Base-by-base conservation (phyloP, 2,329 filamentous ascomycete species). In the Colletotrichum coccodes region DNA sequence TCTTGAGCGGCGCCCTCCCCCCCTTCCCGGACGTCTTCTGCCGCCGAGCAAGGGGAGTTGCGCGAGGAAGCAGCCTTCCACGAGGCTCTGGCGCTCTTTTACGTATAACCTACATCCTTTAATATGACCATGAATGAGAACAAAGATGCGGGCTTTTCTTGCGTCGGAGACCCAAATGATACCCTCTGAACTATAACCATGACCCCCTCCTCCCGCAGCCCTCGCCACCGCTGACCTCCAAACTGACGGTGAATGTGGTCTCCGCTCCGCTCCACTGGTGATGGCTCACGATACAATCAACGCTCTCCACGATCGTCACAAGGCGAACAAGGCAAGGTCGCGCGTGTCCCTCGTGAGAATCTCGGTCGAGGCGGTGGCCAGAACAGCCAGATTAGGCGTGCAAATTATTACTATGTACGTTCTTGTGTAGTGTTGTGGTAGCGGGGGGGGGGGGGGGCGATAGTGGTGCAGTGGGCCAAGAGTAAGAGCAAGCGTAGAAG, bases 1-100 rank as follows among this genome's bases (percentile, higher is more conserved):
- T 81, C 78, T 67, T 86, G 78, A 79, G 12, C 14, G 4, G 11
- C 28, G 46, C 23, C 26, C 23, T 47, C 23, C n/a, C n/a, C 14
- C 38, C 16, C 8, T 16, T 42, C n/a, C n/a, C n/a, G n/a, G n/a
- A n/a, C n/a, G n/a, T n/a, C n/a, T n/a, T n/a, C n/a, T n/a, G n/a
- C n/a, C n/a, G n/a, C n/a, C n/a, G n/a, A n/a, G n/a, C n/a, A n/a
- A n/a, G n/a, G n/a, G n/a, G n/a, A n/a, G n/a, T n/a, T n/a, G n/a
- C n/a, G n/a, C n/a, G n/a, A n/a, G n/a, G n/a, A n/a, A n/a, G n/a
- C n/a, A n/a, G n/a, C n/a, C n/a, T n/a, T n/a, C n/a, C n/a, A n/a
- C n/a, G n/a, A n/a, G n/a, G n/a, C n/a, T n/a, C n/a, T n/a, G n/a
- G n/a, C n/a, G n/a, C n/a, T n/a, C n/a, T n/a, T n/a, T n/a, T n/a